Conservation (phyloP, 1,284 basidiomycete genomes). For the Trametes versicolor region DNA sequence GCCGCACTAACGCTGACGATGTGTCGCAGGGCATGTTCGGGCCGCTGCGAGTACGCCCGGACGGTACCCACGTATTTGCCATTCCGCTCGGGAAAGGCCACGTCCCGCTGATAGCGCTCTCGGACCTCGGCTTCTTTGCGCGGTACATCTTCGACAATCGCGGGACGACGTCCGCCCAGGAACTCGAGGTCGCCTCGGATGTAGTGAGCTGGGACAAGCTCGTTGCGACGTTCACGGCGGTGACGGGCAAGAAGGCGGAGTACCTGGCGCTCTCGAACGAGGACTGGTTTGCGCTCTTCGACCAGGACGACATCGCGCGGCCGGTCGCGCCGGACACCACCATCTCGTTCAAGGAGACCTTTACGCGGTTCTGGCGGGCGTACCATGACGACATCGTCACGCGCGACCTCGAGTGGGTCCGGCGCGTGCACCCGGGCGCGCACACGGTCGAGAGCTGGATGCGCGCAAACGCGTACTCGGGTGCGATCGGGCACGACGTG, state of each 20-base stretch:
- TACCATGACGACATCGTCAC: slow-evolving; percentile 54
- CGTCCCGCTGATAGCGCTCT: slow-evolving; percentile 43
- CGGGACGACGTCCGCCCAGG: slow-evolving; percentile 49
- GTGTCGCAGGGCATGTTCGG: slow-evolving; percentile 36
- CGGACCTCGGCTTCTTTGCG: slow-evolving; percentile 47
- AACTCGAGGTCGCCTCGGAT: slow-evolving; percentile 55
- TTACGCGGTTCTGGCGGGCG: slow-evolving; percentile 51
- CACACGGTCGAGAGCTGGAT: slow-evolving; percentile 43
- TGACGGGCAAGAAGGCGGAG: slow-evolving; percentile 54
- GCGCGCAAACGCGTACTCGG: slow-evolving; percentile 36
- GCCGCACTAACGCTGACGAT: neutral
- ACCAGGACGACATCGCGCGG: slow-evolving; percentile 39
- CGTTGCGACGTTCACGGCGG: slow-evolving; percentile 52
- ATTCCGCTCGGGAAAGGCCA: slow-evolving; percentile 39
- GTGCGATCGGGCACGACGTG: slow-evolving; percentile 21
- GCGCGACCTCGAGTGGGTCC: slow-evolving; percentile 54
- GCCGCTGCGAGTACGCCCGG: slow-evolving; percentile 38
- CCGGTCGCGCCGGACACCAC: slow-evolving; percentile 47
- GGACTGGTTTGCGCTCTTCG: slow-evolving; percentile 51
- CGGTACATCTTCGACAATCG: slow-evolving; percentile 55
- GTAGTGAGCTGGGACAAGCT: slow-evolving; percentile 55
- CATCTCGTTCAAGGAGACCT: slow-evolving; percentile 51
- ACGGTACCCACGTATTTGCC: slow-evolving; percentile 44
- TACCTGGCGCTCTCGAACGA: slow-evolving; percentile 50
- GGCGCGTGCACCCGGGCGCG: slow-evolving; percentile 47